These are phyloP conservation scores for Fusarium bulbicola DNA, from an alignment of 2,329 filamentous ascomycete genomes.

Conservation along the genomic window DNA sequence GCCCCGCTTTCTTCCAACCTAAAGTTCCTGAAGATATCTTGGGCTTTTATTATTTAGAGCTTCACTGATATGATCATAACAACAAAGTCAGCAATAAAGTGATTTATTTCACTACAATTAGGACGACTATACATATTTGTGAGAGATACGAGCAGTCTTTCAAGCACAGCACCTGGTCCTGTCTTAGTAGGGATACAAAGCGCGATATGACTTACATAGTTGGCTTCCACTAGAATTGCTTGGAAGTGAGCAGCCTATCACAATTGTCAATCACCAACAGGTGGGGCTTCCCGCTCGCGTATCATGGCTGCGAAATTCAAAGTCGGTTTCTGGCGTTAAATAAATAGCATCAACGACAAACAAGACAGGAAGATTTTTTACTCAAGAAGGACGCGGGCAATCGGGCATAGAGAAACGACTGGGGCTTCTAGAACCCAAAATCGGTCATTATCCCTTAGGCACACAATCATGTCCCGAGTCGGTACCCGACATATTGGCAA, in stretches of 20 bases:
- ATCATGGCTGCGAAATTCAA: slow-evolving; percentile 17
- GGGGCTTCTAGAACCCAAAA: not conserved
- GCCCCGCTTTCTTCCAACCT: slow-evolving; percentile 34
- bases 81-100: not conserved
- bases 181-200: not conserved
- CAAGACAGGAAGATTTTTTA: slow-evolving; percentile 3
- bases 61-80: not conserved
- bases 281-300: slow-evolving; percentile 20
- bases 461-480: slow-evolving; percentile 51
- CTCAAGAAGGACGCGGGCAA: not conserved
- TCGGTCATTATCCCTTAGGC: not conserved
- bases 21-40: slow-evolving; percentile 7
- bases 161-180: not conserved
- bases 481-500: slow-evolving; percentile 46
- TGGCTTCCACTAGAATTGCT: not conserved
- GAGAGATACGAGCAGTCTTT: not conserved
- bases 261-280: not conserved
- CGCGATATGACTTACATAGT: not conserved
- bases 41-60: not conserved
- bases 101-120: not conserved
- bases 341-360: slow-evolving; percentile 13
- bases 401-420: not conserved
- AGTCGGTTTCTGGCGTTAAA: slow-evolving; percentile 7
- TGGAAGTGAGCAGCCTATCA: slow-evolving; percentile 3
- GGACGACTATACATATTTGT: not conserved